Evolutionary conservation across 192 early-diverging fungal species (phyloP).

Genomic region (Backusella tarrabulga): DNA sequence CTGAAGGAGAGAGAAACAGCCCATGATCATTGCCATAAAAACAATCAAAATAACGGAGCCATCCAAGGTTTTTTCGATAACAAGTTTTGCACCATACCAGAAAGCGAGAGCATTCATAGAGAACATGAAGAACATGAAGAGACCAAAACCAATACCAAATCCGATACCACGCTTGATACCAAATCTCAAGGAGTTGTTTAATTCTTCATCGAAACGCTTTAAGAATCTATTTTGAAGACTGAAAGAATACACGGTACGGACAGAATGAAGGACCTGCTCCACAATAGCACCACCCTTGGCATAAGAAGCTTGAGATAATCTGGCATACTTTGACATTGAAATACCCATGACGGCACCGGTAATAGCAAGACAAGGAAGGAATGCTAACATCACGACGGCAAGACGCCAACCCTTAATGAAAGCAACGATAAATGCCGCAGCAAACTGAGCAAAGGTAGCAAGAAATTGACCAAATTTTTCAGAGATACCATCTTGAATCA

Average conservation of each 20-base stretch:
- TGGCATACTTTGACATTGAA: slow-evolving; percentile 20
- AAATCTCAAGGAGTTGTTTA: slow-evolving; percentile 55
- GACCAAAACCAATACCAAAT: slow-evolving; percentile 63
- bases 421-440: slow-evolving; percentile 74
- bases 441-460: slow-evolving; percentile 60
- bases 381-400: slow-evolving; percentile 74
- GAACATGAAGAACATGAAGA: slow-evolving; percentile 71
- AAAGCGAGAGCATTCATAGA: slow-evolving; percentile 72
- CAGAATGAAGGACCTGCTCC: slow-evolving; percentile 74
- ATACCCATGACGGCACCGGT: slow-evolving; percentile 11
- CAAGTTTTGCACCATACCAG: slow-evolving; percentile 74
- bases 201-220: slow-evolving; percentile 54
- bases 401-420: slow-evolving; percentile 77
- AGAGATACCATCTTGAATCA: slow-evolving; percentile 84
- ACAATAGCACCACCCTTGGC: slow-evolving; percentile 81
- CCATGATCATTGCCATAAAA: slow-evolving; percentile 86
- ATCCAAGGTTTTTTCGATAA: slow-evolving; percentile 35
- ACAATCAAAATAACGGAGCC: slow-evolving; percentile 66
- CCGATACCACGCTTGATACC: slow-evolving; percentile 63
- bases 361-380: slow-evolving; percentile 48
- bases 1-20: slow-evolving; percentile 41
- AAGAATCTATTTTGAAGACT: slow-evolving; percentile 69
- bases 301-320: slow-evolving; percentile 51
- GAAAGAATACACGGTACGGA: slow-evolving; percentile 87
- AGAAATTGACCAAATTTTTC: slow-evolving; percentile 78